Conservation (phyloP, 2,329 filamentous ascomycete genomes). For the Knufia fluminis region DNA sequence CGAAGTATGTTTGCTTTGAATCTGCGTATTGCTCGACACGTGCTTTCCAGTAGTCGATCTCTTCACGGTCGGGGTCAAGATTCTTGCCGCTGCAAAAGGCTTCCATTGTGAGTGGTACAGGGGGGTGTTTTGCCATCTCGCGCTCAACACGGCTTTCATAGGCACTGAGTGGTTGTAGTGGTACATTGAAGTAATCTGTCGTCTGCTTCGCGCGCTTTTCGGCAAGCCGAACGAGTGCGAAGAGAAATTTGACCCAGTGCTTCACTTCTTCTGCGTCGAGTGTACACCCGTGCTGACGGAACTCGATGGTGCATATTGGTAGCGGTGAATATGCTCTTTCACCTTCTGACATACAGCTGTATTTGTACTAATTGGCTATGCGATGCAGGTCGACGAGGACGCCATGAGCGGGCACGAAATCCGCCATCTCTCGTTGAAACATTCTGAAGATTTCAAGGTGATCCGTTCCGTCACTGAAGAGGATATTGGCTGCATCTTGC, state of each 20-base stretch:
- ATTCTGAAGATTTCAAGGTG: background rate
- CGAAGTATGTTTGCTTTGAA: background rate
- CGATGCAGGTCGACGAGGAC: conserved; percentile 2
- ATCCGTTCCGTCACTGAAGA: background rate
- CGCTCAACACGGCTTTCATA: background rate
- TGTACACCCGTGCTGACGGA: conserved; percentile 19
- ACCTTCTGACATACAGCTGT: conserved; percentile 12
- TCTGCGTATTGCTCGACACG: background rate
- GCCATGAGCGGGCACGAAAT: background rate
- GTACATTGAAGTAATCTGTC: background rate
- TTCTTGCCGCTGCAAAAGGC: background rate
- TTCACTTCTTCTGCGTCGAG: conserved; percentile 11
- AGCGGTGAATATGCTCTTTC: conserved; percentile 10
- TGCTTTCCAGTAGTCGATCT: conserved; percentile 2
- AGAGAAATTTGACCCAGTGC: conserved; percentile 17
- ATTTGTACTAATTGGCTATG: conserved; percentile 15
- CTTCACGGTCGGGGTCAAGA: background rate
- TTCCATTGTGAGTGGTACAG: background rate
- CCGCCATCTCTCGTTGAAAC: background rate
- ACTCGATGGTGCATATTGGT: conserved; percentile 18
- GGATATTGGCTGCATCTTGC: background rate
- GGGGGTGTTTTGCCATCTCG: background rate
- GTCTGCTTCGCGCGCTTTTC: conserved; percentile 12
- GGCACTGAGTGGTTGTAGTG: background rate
- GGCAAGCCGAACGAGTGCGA: conserved; percentile 12